Conservation (phyloP, 1,139 yeast species). For the Pneumocystis sp. region DNA sequence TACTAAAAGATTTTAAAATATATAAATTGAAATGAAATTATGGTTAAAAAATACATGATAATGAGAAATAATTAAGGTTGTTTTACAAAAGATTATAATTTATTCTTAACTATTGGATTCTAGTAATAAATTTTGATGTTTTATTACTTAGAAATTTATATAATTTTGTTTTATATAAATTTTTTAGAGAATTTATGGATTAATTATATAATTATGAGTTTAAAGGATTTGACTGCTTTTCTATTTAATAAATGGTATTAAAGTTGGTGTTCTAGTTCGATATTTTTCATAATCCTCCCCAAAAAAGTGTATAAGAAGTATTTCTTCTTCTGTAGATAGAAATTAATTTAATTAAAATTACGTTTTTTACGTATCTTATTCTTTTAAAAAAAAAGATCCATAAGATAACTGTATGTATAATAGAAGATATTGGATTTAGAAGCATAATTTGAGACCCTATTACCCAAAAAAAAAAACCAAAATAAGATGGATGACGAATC, state of each 20-base stretch:
- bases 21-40: too few relatives aligned
- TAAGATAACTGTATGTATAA: conserved; percentile 36
- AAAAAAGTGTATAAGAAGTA: conserved; percentile 47
- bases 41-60: neutral
- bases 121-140: neutral
- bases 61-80: too few relatives aligned
- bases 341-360: neutral
- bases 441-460: conserved; percentile 64
- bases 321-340: conserved; percentile 40
- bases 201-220: neutral
- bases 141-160: too few relatives aligned
- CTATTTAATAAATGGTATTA: conserved; percentile 45
- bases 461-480: conserved; percentile 91
- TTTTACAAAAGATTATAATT: too few relatives aligned
- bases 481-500: conserved; percentile 73
- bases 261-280: conserved; percentile 34
- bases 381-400: conserved; percentile 56
- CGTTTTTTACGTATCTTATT: conserved; percentile 30
- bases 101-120: too few relatives aligned
- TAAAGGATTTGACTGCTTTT: neutral
- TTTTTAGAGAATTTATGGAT: neutral
- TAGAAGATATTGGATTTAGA: conserved; percentile 43
- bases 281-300: conserved; percentile 48
- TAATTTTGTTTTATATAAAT: neutral
- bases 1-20: too few relatives aligned